Evolutionary conservation across 495 filamentous ascomycete genomes (phyloP), one percentile per base, ranked within the genome.

Genomic region (Pseudomonodictys pantanalensis): DNA sequence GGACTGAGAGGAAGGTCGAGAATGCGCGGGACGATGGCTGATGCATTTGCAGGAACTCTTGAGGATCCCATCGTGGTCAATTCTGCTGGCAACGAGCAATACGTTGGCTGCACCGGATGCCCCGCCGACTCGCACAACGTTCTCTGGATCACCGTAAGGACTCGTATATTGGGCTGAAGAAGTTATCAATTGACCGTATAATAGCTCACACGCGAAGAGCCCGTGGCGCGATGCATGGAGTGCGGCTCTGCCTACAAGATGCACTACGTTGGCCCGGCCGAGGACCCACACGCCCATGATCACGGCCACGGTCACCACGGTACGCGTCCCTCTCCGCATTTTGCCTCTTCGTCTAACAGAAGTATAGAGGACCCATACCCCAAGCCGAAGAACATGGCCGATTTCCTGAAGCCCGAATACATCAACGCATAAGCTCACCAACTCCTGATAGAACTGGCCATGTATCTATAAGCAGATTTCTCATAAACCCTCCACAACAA

Each of bases 211-310:
- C 90, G 91, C 69, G 87, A 91, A 61, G 91, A 92, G 74, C 93
- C 93, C 38, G 70, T 96, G 61, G 85, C 93, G 77, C 89, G 93
- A 68, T 98, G 93, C 85, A 79, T 82, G 70, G 93, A 98, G 81
- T 98, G 93, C 79, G 95, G 95, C 50, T 85, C 83, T 77, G 89
- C 91, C 65, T 88, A 92, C 77, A 96, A 95, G 85, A 90, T 97
- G 85, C 89, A 97, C 72, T 98, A 97, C 73, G 73, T 97, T 54
- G 93, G 93, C 32, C 88, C 91, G 26, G 68, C 56, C 18, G 65
- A 78, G 63, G 78, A 80, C 47, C 56, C 53, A 60, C 77, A 83
- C 68, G 73, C 62, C 52, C 76, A 82, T 72, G 74, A 70, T 54
- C 77, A 81, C 69, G 75, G 70, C 42, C 73, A 78, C 33, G 70